Base-by-base conservation (phyloP, 768 basidiomycete species). In the Tephrocybe sp. region DNA sequence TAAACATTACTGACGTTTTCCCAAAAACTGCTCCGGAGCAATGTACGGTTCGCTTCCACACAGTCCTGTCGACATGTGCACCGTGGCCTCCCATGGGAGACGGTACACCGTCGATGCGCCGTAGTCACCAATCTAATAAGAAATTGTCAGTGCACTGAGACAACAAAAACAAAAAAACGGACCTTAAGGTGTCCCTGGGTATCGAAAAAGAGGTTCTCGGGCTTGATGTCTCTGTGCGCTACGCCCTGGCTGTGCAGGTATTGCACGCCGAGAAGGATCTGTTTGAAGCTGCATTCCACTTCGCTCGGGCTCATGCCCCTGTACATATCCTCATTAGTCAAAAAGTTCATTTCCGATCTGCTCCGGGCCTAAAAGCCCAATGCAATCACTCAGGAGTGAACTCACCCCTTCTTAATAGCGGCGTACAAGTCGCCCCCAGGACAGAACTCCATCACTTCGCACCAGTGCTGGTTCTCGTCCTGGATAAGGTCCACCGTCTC, bases 401-500 rank as follows among this genome's bases (percentile, higher is more conserved):
- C 74, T 62, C 66, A 75, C 75, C 96, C 96, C 69, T 92, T 94
- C 83, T 98, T 98, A 73, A 99, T 99, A 32, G 94, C 96, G 23
- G 95, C 95, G 66, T 99, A 99, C 30, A 99, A 78, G 72, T 99
- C 96, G 2, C 96, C 96, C 38, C 97, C 97, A 3, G 94, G 94
- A 65, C 96, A 99, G 66, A 93, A 99, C 69, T 98, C 97, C 96
- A 99, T 98, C 40, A 99, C 96, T 68, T 98, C 97, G 65, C 96
- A 99, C 96, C 96, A 99, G 64, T 93, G 86, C 56, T 92, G 86
- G 56, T 74, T 82, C 71, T 99, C 96, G 69, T 99, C 97, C 62
- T 99, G 97, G n/a, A 99, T 90, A 53, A 99, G 85, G 68, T 99
- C 96, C 52, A 99, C 96, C 5, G 96, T 99, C 75, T 98, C 95